A percentile compares a stretch with the other conserved stretches of the same genome.
phyloP scores from a whole-genome alignment of 2,329 filamentous ascomycete genomes.

The Myriosclerotinia scirpicola region DNA sequence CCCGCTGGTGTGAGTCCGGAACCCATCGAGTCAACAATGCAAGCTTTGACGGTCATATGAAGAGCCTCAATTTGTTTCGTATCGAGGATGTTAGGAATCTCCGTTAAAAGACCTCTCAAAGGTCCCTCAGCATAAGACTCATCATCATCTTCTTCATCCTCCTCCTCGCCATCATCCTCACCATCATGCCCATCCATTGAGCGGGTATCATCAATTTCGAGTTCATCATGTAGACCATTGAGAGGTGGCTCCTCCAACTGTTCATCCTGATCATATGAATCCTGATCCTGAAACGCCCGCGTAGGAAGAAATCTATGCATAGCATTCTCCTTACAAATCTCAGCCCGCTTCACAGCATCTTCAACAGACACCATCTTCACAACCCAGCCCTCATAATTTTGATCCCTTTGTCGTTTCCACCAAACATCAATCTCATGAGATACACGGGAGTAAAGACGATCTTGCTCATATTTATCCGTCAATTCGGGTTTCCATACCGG shows the following conservation, averaged over 20 bases:
- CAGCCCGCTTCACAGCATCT: slow-evolving; percentile 56
- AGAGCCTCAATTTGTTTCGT: slow-evolving; percentile 94
- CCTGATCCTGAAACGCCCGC: slow-evolving; percentile 36
- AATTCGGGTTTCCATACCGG: slow-evolving; percentile 45
- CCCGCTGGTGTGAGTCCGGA: slow-evolving; percentile 65
- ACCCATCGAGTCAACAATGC: slow-evolving; percentile 80
- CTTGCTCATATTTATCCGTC: slow-evolving; percentile 58
- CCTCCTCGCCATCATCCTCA: slow-evolving; percentile 59
- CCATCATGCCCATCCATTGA: slow-evolving; percentile 45
- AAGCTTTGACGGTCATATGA: slow-evolving; percentile 96
- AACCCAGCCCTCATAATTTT: slow-evolving; percentile 59
- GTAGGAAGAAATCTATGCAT: slow-evolving; percentile 49
- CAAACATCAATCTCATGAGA: slow-evolving; percentile 65
- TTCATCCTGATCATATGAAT: slow-evolving; percentile 51
- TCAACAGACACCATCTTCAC: slow-evolving; percentile 61
- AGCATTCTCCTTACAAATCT: slow-evolving; percentile 59
- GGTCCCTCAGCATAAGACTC: slow-evolving; percentile 79
- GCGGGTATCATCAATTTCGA: slow-evolving; percentile 50
- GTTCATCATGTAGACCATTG: slow-evolving; percentile 40
- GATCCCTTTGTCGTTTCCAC: slow-evolving; percentile 62
- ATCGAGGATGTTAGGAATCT: slow-evolving; percentile 90
- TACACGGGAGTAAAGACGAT: slow-evolving; percentile 58
- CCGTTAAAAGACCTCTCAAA: slow-evolving; percentile 80
- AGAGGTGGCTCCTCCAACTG: slow-evolving; percentile 48
- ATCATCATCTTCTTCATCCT: slow-evolving; percentile 71